Evolutionary conservation across 1,139 yeast genomes (phyloP).

Genomic region (Scheffersomyces titani): DNA sequence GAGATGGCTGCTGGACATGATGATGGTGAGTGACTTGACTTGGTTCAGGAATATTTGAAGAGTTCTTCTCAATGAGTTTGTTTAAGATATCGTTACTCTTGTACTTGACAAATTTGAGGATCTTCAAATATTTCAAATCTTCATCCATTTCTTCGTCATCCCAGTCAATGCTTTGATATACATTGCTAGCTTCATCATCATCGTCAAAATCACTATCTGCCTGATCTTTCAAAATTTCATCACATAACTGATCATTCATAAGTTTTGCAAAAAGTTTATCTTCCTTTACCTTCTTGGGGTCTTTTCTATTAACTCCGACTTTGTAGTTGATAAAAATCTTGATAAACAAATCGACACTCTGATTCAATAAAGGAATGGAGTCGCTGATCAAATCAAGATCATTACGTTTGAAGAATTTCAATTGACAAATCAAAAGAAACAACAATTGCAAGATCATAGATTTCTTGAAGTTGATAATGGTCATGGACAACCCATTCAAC

Average conservation of each 20-base stretch:
- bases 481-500: constrained; percentile 47
- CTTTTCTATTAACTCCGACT: constrained; percentile 15
- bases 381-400: constrained; percentile 20
- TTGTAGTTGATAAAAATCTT: constrained; percentile 43
- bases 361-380: constrained; percentile 26
- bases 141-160: constrained; percentile 54
- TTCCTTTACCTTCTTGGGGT: constrained; percentile 28
- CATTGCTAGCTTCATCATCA: constrained; percentile 14
- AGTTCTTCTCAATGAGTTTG: constrained; percentile 6
- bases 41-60: neutral
- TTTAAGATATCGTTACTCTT: constrained; percentile 23
- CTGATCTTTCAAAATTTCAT: constrained; percentile 39
- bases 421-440: constrained; percentile 41
- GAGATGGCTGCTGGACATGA: neutral
- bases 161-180: constrained; percentile 43
- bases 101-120: constrained; percentile 45
- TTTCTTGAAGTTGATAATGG: constrained; percentile 48
- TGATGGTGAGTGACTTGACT: constrained; percentile 3
- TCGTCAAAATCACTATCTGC: constrained; percentile 37
- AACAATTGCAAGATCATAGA: constrained; percentile 48
- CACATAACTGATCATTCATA: constrained; percentile 42
- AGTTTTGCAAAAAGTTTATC: constrained; percentile 41
- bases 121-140: constrained; percentile 47
- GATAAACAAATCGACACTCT: constrained; percentile 38
- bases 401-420: constrained; percentile 33